Conservation (phyloP, 1,284 basidiomycete genomes). For the Sanghuangporus baumii region DNA sequence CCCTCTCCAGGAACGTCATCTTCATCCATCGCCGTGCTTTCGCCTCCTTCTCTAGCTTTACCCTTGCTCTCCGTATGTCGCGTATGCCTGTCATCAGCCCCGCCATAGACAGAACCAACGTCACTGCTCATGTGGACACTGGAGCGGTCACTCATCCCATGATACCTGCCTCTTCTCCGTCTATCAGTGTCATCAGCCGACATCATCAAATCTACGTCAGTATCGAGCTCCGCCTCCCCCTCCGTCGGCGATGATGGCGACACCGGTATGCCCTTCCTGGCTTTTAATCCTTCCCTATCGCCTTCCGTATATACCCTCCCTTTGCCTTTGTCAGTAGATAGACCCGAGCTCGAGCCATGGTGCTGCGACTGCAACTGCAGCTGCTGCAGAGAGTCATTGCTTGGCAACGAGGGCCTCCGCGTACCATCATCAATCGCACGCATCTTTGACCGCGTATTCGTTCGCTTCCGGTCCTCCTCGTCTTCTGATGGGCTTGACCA, state of each 20-base stretch:
- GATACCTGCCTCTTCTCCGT: slow-evolving; percentile 9
- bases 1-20: background rate
- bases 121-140: slow-evolving; percentile 10
- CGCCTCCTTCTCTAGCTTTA: background rate
- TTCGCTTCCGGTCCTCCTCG: slow-evolving; percentile 27
- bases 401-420: slow-evolving; percentile 39
- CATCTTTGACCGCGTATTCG: slow-evolving; percentile 35
- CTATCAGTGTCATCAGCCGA: slow-evolving; percentile 10
- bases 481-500: slow-evolving; percentile 21
- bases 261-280: background rate
- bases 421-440: slow-evolving; percentile 42
- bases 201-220: slow-evolving; percentile 29
- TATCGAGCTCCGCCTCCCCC: slow-evolving; percentile 30
- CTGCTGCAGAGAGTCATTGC: slow-evolving; percentile 23
- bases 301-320: background rate
- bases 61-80: background rate
- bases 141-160: slow-evolving; percentile 7
- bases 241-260: slow-evolving; percentile 19
- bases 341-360: background rate
- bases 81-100: background rate
- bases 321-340: slow-evolving; percentile 12
- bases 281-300: background rate
- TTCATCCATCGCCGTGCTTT: slow-evolving; percentile 9
- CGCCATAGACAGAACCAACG: slow-evolving; percentile 9
- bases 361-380: background rate